These are phyloP conservation scores for Myrmaecium sp. DNA, from an alignment of 2,329 filamentous ascomycete genomes.

Conservation along the genomic window DNA sequence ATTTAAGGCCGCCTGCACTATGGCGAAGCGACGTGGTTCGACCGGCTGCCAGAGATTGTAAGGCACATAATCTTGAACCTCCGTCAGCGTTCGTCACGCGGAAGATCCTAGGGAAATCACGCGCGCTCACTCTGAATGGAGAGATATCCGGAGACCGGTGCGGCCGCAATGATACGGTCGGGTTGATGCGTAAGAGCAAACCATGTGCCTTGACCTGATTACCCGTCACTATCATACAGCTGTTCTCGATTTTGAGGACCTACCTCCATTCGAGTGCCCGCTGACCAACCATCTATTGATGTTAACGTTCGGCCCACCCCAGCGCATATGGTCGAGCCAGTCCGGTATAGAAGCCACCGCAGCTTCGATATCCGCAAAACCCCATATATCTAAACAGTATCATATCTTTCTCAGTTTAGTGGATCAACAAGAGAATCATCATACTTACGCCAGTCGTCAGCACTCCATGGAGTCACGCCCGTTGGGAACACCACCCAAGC, in stretches of 20 bases:
- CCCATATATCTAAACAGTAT: conserved; percentile 30
- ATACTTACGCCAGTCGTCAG: conserved; percentile 40
- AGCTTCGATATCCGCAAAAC: conserved; percentile 37
- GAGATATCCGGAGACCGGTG: conserved; percentile 40
- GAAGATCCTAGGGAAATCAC: not conserved
- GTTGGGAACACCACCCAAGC: conserved; percentile 40
- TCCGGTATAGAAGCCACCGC: conserved; percentile 30
- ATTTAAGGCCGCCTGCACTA: conserved; percentile 32
- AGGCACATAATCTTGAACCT: conserved; percentile 34
- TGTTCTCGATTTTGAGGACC: conserved; percentile 5
- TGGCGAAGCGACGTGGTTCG: conserved; percentile 32
- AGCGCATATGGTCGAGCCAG: conserved; percentile 33
- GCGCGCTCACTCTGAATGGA: conserved; percentile 33
- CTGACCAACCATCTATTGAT: conserved; percentile 32
- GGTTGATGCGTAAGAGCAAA: conserved; percentile 38
- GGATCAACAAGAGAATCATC: conserved; percentile 3
- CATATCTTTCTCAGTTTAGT: conserved; percentile 2
- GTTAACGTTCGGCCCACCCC: conserved; percentile 31
- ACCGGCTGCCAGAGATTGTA: conserved; percentile 37
- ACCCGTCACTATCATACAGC: too few relatives aligned
- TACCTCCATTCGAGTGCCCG: conserved; percentile 43
- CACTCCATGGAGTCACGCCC: conserved; percentile 41
- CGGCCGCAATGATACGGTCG: conserved; percentile 38
- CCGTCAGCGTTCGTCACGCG: too few relatives aligned
- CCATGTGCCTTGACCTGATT: conserved; percentile 37